Conservation (phyloP, 164 flowering plant genomes). For the Chimonanthus salicifolius region DNA sequence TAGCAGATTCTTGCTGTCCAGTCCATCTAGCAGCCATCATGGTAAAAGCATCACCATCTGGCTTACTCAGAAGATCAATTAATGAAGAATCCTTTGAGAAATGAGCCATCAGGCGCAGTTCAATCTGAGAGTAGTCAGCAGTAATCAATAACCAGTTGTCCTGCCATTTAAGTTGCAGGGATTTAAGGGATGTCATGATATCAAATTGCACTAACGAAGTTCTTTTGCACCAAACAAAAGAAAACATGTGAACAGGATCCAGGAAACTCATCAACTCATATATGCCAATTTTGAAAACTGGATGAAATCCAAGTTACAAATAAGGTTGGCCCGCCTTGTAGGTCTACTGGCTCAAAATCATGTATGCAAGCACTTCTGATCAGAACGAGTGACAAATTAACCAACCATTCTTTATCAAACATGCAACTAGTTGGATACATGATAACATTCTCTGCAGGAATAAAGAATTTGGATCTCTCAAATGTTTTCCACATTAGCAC, state of each 20-base stretch:
- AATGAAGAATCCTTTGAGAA: slow-evolving; percentile 74
- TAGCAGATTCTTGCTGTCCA: slow-evolving; percentile 46
- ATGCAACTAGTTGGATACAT: too few relatives aligned
- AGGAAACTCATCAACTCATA: too few relatives aligned
- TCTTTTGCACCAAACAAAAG: not conserved
- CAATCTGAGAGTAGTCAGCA: slow-evolving; percentile 98
- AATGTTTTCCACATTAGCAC: not conserved
- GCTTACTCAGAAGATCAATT: slow-evolving; percentile 65
- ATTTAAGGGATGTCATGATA: not conserved
- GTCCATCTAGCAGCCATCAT: slow-evolving; percentile 95
- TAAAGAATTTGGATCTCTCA: not conserved
- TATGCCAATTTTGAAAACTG: not conserved
- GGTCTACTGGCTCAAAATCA: too few relatives aligned
- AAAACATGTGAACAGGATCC: not conserved
- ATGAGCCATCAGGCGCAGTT: slow-evolving; percentile 95
- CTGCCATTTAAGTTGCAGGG: slow-evolving; percentile 34
- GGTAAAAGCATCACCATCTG: slow-evolving; percentile 75
- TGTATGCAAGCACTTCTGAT: not conserved
- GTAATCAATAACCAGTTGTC: slow-evolving; percentile 80
- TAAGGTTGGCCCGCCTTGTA: not conserved
- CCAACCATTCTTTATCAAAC: too few relatives aligned
- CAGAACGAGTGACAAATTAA: too few relatives aligned
- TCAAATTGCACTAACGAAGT: not conserved
- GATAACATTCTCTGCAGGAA: not conserved
- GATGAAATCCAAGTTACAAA: not conserved